These are phyloP conservation scores for Verticillium nubilum DNA, from an alignment of 2,329 filamentous ascomycete genomes.

Conservation along the genomic window DNA sequence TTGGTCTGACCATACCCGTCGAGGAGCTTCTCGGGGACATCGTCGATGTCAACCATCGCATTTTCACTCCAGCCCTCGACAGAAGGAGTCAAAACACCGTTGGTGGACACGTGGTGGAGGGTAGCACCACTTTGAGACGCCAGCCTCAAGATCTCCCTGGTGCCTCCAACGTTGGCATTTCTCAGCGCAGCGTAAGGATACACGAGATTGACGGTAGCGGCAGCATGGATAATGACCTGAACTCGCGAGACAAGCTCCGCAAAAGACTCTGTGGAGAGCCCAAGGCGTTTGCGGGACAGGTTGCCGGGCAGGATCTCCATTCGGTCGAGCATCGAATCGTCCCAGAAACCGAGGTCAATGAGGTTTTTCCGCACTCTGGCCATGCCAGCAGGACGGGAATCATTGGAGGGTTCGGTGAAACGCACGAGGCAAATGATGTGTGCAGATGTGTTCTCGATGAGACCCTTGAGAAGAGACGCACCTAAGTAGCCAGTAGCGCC, in stretches of 20 bases:
- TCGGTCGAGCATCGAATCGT: conserved; percentile 70
- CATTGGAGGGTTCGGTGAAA: conserved; percentile 60
- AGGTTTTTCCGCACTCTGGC: conserved; percentile 70
- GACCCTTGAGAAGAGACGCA: conserved; percentile 64
- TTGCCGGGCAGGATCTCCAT: conserved; percentile 73
- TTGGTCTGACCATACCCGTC: conserved; percentile 78
- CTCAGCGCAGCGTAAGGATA: conserved; percentile 76
- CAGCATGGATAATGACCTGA: conserved; percentile 72
- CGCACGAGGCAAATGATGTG: conserved; percentile 69
- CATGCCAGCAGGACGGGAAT: conserved; percentile 61
- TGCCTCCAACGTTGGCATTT: conserved; percentile 73
- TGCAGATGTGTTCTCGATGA: conserved; percentile 63
- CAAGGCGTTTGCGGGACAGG: conserved; percentile 61
- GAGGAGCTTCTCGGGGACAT: conserved; percentile 61
- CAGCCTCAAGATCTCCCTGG: conserved; percentile 66
- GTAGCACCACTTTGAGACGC: conserved; percentile 64
- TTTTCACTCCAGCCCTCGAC: conserved; percentile 67
- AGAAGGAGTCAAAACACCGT: conserved; percentile 70
- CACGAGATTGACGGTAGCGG: conserved; percentile 73
- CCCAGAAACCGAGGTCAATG: conserved; percentile 73
- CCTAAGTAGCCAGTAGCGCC: conserved; percentile 74
- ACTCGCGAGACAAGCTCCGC: conserved; percentile 58
- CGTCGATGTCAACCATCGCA: conserved; percentile 58
- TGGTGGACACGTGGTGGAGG: conserved; percentile 74
- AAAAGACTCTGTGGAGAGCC: conserved; percentile 61